These are phyloP conservation scores for Sugiyamaella castrensis DNA, from an alignment of 1,139 yeast species.

Conservation along the genomic window DNA sequence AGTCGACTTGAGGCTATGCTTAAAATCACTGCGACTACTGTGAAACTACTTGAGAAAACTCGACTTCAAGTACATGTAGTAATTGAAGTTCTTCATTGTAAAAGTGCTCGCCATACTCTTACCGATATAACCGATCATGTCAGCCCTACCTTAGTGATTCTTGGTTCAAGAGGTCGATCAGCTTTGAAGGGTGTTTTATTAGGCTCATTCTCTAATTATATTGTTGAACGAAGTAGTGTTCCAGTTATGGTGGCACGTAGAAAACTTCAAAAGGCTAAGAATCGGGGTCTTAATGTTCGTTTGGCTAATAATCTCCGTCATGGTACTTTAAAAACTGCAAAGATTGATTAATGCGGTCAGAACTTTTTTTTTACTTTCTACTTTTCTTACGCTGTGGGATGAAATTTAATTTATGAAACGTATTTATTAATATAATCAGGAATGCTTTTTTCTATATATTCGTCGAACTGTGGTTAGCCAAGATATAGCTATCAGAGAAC, in stretches of 20 bases:
- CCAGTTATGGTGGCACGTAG: slow-evolving; percentile 92
- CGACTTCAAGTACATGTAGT: slow-evolving; percentile 74
- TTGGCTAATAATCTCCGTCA: slow-evolving; percentile 40
- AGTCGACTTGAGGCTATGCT: slow-evolving; percentile 58
- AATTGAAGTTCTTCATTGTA: slow-evolving; percentile 75
- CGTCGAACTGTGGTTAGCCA: no score
- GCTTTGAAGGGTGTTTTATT: slow-evolving; percentile 74
- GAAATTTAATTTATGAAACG: neutral
- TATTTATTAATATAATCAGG: neutral
- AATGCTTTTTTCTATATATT: neutral
- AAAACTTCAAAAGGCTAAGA: slow-evolving; percentile 70
- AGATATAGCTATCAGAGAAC: no score
- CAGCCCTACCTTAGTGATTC: slow-evolving; percentile 78
- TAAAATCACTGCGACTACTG: slow-evolving; percentile 56
- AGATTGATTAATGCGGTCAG: slow-evolving; percentile 26
- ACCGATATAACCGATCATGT: slow-evolving; percentile 79
- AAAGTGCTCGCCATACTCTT: slow-evolving; percentile 81
- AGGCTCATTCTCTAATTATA: slow-evolving; percentile 72
- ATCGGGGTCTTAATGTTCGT: slow-evolving; percentile 46
- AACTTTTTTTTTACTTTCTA: neutral
- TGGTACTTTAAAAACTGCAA: slow-evolving; percentile 28
- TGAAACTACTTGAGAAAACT: slow-evolving; percentile 63
- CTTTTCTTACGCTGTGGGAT: neutral
- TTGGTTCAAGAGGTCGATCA: slow-evolving; percentile 75
- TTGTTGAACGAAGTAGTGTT: slow-evolving; percentile 72